phyloP scores from a whole-genome alignment of 176 grass and related monocot species.

The Rhipidocladum racemiflorum region DNA sequence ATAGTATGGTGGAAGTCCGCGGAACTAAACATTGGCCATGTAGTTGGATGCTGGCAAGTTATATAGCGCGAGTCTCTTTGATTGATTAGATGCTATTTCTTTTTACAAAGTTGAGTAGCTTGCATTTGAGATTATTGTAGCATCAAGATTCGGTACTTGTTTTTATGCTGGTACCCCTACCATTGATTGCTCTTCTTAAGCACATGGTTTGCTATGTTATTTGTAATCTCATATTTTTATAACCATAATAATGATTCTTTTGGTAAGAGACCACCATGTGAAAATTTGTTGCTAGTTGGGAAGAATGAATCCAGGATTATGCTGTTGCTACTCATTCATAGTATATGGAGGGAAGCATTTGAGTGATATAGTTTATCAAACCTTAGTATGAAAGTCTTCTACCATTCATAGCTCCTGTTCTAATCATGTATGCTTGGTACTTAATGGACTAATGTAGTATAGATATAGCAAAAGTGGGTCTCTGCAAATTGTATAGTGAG shows the following conservation, averaged over 20 bases:
- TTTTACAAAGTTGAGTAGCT: background rate
- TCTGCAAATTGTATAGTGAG: background rate
- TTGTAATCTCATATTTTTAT: background rate
- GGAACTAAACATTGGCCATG: background rate
- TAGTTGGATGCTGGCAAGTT: background rate
- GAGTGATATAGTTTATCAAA: background rate
- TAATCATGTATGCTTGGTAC: background rate
- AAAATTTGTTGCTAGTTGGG: constrained; percentile 6
- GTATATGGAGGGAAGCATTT: background rate
- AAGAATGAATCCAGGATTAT: background rate
- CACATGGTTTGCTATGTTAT: background rate
- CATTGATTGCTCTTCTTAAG: background rate
- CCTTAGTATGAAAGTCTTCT: background rate
- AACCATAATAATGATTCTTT: background rate
- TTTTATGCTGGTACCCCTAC: background rate
- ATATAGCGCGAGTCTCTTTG: background rate
- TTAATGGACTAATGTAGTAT: background rate
- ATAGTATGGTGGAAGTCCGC: background rate
- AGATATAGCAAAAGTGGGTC: background rate
- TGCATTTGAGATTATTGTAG: constrained; percentile 5
- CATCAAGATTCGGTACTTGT: background rate
- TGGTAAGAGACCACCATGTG: background rate
- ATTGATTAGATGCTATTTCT: background rate
- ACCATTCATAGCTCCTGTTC: background rate
- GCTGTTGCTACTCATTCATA: background rate